phyloP scores from a whole-genome alignment of 116 monocot species.

The Dioscorea cayenensis region DNA sequence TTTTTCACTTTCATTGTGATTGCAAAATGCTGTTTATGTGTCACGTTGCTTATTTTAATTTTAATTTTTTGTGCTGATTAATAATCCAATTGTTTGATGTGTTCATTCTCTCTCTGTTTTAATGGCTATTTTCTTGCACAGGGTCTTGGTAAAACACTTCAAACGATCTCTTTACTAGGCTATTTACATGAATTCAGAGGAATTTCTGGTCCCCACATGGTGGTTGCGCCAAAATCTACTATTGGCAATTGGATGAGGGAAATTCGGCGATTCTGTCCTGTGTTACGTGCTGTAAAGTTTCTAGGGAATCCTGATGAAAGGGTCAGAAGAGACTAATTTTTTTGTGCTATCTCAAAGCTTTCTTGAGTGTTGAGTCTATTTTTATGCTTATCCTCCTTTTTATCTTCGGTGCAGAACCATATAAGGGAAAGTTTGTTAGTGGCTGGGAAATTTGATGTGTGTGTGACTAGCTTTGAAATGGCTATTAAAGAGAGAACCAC shows the following conservation, averaged over 20 bases:
- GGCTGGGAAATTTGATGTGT: constrained; percentile 95
- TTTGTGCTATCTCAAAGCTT: not conserved
- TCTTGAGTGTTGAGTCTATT: not conserved
- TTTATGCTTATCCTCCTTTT: constrained; percentile 1
- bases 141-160: constrained; percentile 99
- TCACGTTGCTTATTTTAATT: not conserved
- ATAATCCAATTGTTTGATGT: not conserved
- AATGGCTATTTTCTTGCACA: constrained; percentile 12
- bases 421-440: constrained; percentile 85
- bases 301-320: constrained; percentile 97
- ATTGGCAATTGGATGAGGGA: constrained; percentile 99
- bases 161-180: constrained; percentile 90
- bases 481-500: constrained; percentile 93
- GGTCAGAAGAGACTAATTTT: constrained; percentile 26
- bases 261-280: constrained; percentile 89
- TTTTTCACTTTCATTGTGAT: not conserved
- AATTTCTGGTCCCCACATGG: constrained; percentile 96
- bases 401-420: constrained; percentile 49
- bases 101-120: not conserved
- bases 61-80: not conserved
- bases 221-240: constrained; percentile 97
- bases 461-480: constrained; percentile 99
- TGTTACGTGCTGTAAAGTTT: constrained; percentile 86
- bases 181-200: constrained; percentile 95
- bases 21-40: not conserved